Conservation (phyloP, 306 rosid genomes). For the Vigna mungo region DNA sequence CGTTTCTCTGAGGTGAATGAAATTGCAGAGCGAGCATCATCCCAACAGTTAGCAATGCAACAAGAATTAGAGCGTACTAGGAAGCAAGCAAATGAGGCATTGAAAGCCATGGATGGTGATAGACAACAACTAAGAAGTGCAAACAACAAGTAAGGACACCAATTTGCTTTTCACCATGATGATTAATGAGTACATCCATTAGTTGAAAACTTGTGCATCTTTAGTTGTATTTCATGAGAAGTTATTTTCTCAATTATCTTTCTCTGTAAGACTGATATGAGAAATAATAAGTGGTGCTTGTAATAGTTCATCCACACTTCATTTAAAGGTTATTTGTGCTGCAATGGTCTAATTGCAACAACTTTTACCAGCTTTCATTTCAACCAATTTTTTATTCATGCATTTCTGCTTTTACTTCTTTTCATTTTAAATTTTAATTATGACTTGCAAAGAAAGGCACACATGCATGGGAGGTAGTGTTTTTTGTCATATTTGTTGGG, state of each 20-base stretch:
- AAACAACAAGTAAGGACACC: constrained; percentile 81
- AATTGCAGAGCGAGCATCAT: constrained; percentile 79
- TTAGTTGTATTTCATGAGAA: constrained; percentile 38
- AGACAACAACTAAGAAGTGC: constrained; percentile 95
- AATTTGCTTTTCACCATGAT: constrained; percentile 37
- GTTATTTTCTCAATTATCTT: constrained; percentile 34
- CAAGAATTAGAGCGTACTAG: constrained; percentile 96
- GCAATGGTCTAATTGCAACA: constrained; percentile 25
- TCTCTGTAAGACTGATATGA: constrained; percentile 11
- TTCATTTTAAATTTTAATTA: constrained; percentile 13
- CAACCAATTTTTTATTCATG: constrained; percentile 11
- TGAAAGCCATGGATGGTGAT: constrained; percentile 94
- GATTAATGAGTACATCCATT: constrained; percentile 35
- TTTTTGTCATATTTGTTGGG: constrained; percentile 5
- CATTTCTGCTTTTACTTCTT: constrained; percentile 18
- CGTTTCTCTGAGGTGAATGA: constrained; percentile 70
- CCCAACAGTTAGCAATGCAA: constrained; percentile 79
- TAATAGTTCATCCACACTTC: constrained; percentile 3
- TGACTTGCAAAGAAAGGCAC: constrained; percentile 14
- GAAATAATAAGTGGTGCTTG: neutral
- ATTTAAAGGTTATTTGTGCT: constrained; percentile 13
- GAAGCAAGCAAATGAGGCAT: constrained; percentile 96
- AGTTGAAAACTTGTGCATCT: constrained; percentile 31
- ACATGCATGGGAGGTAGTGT: neutral
- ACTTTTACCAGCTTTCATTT: constrained; percentile 14